Percentiles rank a stretch among this genome's conserved stretches.
Conservation (phyloP, 306 rosid species). For the barrel medic (Medicago truncatula) region MtrunA17r5.0-ANR NC_053049.1:11265001-11265500, state of each 20-base stretch:
- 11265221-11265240: conserved; percentile 55
- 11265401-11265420: conserved; percentile 48
- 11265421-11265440: conserved; percentile 22
- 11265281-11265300: conserved; percentile 35
- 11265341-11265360: conserved; percentile 38
- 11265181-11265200: conserved; percentile 61
- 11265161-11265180: conserved; percentile 62
- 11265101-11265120: background rate
- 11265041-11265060: conserved; percentile 53
- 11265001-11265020: conserved; percentile 59
- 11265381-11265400: conserved; percentile 62
- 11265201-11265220: conserved; percentile 36
- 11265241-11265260: conserved; percentile 41
- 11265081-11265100: conserved; percentile 70
- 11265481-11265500: conserved; percentile 29
- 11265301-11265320: conserved; percentile 55
- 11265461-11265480: conserved; percentile 18
- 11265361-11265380: conserved; percentile 49
- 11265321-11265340: conserved; percentile 65
- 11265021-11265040: conserved; percentile 75
- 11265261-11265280: conserved; percentile 26
- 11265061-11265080: conserved; percentile 60
- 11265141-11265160: conserved; percentile 45
- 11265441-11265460: conserved; percentile 57
- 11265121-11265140: conserved; percentile 63